These are phyloP conservation scores for Artemisia annua DNA, from an alignment of 129 eudicot genomes.

Conservation along the genomic window DNA sequence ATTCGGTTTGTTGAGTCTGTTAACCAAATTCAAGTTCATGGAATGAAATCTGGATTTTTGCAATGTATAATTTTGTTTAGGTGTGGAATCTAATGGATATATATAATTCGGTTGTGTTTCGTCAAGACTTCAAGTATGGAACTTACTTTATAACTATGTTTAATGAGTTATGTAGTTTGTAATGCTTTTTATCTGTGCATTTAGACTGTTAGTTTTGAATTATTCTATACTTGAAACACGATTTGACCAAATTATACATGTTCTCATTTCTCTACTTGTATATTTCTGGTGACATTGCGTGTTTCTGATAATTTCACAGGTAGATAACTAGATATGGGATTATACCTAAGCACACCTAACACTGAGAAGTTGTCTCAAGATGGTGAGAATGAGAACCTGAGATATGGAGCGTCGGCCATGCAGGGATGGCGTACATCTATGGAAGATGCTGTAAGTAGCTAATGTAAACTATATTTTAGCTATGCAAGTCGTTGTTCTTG, in stretches of 20 bases:
- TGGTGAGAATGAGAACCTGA: conserved; percentile 70
- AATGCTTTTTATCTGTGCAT: neutral
- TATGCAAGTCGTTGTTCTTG: neutral
- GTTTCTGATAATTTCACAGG: conserved; percentile 15
- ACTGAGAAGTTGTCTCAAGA: conserved; percentile 72
- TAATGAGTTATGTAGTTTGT: too few species aligned
- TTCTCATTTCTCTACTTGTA: neutral
- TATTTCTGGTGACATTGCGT: conserved; percentile 13
- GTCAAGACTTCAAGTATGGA: too few species aligned
- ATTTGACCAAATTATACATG: neutral
- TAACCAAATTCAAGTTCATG: neutral
- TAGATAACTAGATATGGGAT: conserved; percentile 59
- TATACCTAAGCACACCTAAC: conserved; percentile 74
- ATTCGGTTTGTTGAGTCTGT: neutral
- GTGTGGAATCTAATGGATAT: too few species aligned
- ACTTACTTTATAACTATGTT: too few species aligned
- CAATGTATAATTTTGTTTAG: too few species aligned
- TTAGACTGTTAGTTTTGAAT: conserved; percentile 12
- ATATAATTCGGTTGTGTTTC: too few species aligned
- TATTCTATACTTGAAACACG: neutral
- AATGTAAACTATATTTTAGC: conserved; percentile 11
- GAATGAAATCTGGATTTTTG: too few species aligned
- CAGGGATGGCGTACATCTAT: conserved; percentile 96
- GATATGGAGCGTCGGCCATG: conserved; percentile 85
- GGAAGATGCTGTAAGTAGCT: conserved; percentile 90